Conservation (phyloP, 139 green algal species). For the Marvania coccoides region DNA sequence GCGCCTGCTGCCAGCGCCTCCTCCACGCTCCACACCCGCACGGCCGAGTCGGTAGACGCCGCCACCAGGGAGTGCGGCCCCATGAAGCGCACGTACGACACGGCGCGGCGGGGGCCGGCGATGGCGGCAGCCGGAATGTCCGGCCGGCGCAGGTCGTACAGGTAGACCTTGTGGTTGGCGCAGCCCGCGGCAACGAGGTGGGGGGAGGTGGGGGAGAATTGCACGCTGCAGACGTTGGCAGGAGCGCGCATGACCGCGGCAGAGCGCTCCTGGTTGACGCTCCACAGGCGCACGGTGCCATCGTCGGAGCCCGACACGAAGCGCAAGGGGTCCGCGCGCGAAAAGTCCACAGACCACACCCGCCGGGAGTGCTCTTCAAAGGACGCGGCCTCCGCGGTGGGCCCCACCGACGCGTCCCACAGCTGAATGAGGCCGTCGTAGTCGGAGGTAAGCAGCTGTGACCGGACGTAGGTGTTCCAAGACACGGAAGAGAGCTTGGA, state of each 20-base stretch:
- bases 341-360: constrained; percentile 68
- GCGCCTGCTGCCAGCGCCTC: not conserved
- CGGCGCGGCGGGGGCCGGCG: constrained; percentile 49
- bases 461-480: constrained; percentile 77
- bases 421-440: constrained; percentile 60
- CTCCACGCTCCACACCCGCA: constrained; percentile 32
- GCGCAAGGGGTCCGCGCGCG: constrained; percentile 45
- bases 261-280: constrained; percentile 36
- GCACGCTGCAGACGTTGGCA: constrained; percentile 63
- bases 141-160: constrained; percentile 54
- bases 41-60: constrained; percentile 61
- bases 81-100: constrained; percentile 70
- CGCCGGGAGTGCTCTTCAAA: constrained; percentile 66
- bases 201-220: constrained; percentile 42
- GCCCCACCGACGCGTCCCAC: constrained; percentile 45
- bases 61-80: constrained; percentile 38
- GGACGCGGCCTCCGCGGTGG: constrained; percentile 7
- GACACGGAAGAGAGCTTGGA: constrained; percentile 59
- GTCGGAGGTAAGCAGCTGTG: constrained; percentile 49
- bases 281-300: constrained; percentile 60
- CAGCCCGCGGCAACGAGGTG: constrained; percentile 62
- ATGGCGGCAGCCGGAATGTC: constrained; percentile 24
- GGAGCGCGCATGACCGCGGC: constrained; percentile 45
- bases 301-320: constrained; percentile 58
- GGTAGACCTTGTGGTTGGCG: constrained; percentile 63